Evolutionary conservation across 306 rosid species (phyloP).

Genomic region (Mucuna pruriens): DNA sequence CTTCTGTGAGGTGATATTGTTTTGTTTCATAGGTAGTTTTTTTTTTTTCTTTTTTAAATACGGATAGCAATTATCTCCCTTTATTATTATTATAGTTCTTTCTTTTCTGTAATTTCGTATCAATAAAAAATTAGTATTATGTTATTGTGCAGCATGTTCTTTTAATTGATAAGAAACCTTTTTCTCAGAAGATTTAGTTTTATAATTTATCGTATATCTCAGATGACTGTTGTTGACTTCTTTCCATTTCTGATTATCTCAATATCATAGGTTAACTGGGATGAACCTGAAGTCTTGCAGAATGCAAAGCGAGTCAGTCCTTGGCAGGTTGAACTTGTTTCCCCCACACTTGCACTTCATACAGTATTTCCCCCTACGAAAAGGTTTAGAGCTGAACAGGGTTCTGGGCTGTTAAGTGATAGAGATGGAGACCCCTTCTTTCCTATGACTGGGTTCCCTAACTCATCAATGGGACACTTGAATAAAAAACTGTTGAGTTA

Average conservation of each 20-base stretch:
- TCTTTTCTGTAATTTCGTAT: background rate
- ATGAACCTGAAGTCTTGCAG: slow-evolving; percentile 69
- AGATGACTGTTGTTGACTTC: slow-evolving; percentile 18
- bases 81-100: background rate
- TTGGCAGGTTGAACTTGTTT: slow-evolving; percentile 70
- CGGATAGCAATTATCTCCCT: background rate
- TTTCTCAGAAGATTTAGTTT: background rate
- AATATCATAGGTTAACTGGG: slow-evolving; percentile 68
- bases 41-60: background rate
- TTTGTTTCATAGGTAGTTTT: background rate
- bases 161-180: slow-evolving; percentile 1
- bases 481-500: slow-evolving; percentile 58
- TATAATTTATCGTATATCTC: slow-evolving; percentile 4
- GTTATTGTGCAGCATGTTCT: background rate
- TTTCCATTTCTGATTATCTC: slow-evolving; percentile 22
- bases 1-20: background rate
- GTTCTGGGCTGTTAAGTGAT: slow-evolving; percentile 41
- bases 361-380: slow-evolving; percentile 48
- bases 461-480: slow-evolving; percentile 53
- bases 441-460: slow-evolving; percentile 43
- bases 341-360: slow-evolving; percentile 47
- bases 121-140: background rate
- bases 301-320: slow-evolving; percentile 71
- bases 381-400: slow-evolving; percentile 50
- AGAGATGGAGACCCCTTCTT: slow-evolving; percentile 53